phyloP scores from a whole-genome alignment of 164 flowering plant species.

The Berberis thunbergii region DNA sequence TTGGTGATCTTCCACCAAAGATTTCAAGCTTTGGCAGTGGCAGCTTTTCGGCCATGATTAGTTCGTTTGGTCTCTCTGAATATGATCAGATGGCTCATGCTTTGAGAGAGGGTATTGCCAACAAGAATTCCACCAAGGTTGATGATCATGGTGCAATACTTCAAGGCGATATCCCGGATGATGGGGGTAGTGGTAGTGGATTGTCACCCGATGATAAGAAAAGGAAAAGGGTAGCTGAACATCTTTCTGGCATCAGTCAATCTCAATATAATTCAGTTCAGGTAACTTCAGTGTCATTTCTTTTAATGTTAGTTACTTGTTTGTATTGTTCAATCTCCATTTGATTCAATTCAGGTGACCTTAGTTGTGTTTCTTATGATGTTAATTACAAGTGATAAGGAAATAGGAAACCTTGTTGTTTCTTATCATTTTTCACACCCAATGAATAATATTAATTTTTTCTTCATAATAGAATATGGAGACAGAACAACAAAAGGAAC shows the following conservation, averaged over 20 bases:
- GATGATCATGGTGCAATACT: slow-evolving; percentile 18
- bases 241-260: slow-evolving; percentile 7
- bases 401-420: no score
- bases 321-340: no score
- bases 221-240: slow-evolving; percentile 47
- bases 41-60: slow-evolving; percentile 49
- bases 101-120: slow-evolving; percentile 23
- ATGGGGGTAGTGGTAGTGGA: slow-evolving; percentile 25
- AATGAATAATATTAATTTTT: slow-evolving; percentile 1
- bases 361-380: no score
- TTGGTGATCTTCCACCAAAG: slow-evolving; percentile 38
- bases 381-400: no score
- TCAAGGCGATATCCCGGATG: slow-evolving; percentile 19
- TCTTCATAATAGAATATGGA: slow-evolving; percentile 25
- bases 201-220: slow-evolving; percentile 45
- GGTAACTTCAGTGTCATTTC: neutral
- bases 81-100: slow-evolving; percentile 21
- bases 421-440: neutral
- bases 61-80: slow-evolving; percentile 38
- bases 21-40: slow-evolving; percentile 50
- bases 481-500: slow-evolving; percentile 31
- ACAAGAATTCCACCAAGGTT: slow-evolving; percentile 13
- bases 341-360: no score
- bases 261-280: slow-evolving; percentile 13
- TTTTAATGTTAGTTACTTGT: neutral